These are phyloP conservation scores for Lodderomyces jiufengensis DNA, from an alignment of 1,139 yeast species.

Conservation along the genomic window DNA sequence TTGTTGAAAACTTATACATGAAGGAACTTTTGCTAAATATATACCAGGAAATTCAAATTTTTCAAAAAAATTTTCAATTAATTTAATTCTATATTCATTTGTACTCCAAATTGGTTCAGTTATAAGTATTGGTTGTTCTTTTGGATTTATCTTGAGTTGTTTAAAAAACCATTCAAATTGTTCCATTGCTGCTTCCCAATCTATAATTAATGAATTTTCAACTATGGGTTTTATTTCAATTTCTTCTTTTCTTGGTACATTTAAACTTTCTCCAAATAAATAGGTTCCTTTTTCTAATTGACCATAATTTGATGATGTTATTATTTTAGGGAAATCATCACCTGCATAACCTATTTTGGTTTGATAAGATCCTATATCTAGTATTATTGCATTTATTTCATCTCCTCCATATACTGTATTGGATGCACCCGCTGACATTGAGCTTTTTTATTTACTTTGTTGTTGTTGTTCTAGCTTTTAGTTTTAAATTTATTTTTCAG, in stretches of 20 bases:
- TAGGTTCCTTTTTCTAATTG: constrained; percentile 14
- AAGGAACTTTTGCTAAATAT: constrained; percentile 80
- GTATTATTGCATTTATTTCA: constrained; percentile 85
- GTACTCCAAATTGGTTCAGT: constrained; percentile 90
- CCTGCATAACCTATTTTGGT: constrained; percentile 94
- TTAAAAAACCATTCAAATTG: constrained; percentile 58
- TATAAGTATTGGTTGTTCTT: constrained; percentile 71
- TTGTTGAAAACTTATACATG: constrained; percentile 87
- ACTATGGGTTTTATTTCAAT: constrained; percentile 57
- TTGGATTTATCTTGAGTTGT: constrained; percentile 48
- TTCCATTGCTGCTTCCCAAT: constrained; percentile 74
- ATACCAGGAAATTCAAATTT: constrained; percentile 77
- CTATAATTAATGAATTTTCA: constrained; percentile 56
- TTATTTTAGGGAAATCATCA: constrained; percentile 80
- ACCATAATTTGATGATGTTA: constrained; percentile 62
- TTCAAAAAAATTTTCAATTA: constrained; percentile 77
- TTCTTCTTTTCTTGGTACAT: constrained; percentile 46
- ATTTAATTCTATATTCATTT: constrained; percentile 60
- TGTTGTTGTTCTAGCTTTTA: no score
- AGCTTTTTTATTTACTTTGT: no score
- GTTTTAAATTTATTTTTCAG: no score
- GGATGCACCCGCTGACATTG: constrained; percentile 12
- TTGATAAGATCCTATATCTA: constrained; percentile 84
- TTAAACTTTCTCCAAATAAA: constrained; percentile 55
- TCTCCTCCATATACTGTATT: constrained; percentile 51